Conservation (phyloP, 495 filamentous ascomycete genomes). For the Staphylotrichum longicolle region DNA sequence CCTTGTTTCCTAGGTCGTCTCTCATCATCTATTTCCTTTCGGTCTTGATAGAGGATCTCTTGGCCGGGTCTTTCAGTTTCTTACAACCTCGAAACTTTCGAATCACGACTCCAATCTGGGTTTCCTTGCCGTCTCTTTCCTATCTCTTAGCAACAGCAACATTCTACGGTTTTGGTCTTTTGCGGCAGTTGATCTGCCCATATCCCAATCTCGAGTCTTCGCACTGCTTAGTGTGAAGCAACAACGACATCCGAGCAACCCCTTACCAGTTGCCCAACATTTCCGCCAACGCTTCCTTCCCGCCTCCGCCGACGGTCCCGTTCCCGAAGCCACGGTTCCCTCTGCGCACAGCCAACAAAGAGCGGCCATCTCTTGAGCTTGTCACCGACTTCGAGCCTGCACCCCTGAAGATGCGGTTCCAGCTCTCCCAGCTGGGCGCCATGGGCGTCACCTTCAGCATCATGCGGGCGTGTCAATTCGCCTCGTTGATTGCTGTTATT, state of each 20-base stretch:
- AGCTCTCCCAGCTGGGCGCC: slow-evolving; percentile 68
- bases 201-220: background rate
- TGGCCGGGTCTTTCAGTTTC: slow-evolving; percentile 16
- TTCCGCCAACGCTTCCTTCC: slow-evolving; percentile 27
- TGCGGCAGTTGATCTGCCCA: slow-evolving; percentile 35
- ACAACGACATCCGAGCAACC: background rate
- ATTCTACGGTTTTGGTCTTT: slow-evolving; percentile 9
- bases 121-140: background rate
- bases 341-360: slow-evolving; percentile 29
- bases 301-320: slow-evolving; percentile 31
- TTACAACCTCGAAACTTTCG: slow-evolving; percentile 12
- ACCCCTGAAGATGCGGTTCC: slow-evolving; percentile 49
- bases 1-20: slow-evolving; percentile 27
- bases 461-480: slow-evolving; percentile 66
- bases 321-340: slow-evolving; percentile 33
- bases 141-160: background rate
- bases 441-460: slow-evolving; percentile 75
- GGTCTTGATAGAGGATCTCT: slow-evolving; percentile 24
- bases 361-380: slow-evolving; percentile 33
- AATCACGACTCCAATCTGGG: slow-evolving; percentile 4
- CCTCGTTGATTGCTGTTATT: slow-evolving; percentile 73
- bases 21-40: slow-evolving; percentile 23
- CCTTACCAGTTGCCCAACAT: slow-evolving; percentile 29
- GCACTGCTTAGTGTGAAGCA: slow-evolving; percentile 7
- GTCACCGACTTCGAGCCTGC: slow-evolving; percentile 38